These are phyloP conservation scores for Bryum argenteum DNA, from an alignment of 225 moss, liverwort and hornwort genomes.

Conservation along the genomic window DNA sequence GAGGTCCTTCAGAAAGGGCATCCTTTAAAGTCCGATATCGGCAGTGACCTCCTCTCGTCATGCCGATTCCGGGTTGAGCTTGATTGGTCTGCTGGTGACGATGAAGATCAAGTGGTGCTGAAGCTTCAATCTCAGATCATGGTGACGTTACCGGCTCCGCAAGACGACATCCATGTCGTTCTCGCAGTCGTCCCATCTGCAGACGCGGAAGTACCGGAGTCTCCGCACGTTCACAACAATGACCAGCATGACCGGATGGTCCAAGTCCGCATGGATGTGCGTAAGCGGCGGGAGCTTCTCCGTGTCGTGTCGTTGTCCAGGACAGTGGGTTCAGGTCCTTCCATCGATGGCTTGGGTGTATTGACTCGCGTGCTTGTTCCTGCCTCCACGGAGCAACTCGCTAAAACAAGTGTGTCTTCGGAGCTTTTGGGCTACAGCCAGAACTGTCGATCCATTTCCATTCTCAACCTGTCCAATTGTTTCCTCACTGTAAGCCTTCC, in stretches of 20 bases:
- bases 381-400: constrained; percentile 50
- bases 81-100: constrained; percentile 95
- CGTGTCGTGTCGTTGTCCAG: constrained; percentile 89
- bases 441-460: constrained; percentile 79
- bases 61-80: constrained; percentile 87
- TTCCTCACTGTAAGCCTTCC: constrained; percentile 72
- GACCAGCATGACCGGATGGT: constrained; percentile 27
- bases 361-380: constrained; percentile 77
- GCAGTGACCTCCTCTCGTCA: constrained; percentile 71
- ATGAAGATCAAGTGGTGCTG: constrained; percentile 97
- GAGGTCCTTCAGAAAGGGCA: constrained; percentile 48
- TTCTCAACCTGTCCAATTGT: constrained; percentile 94
- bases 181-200: constrained; percentile 41
- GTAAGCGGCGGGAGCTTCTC: constrained; percentile 71
- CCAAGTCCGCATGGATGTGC: constrained; percentile 64
- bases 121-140: constrained; percentile 99
- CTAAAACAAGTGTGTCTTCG: constrained; percentile 58
- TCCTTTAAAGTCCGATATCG: constrained; percentile 57
- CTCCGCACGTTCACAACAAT: constrained; percentile 13
- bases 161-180: constrained; percentile 77
- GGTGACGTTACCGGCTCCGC: constrained; percentile 88
- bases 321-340: constrained; percentile 87
- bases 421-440: constrained; percentile 74
- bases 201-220: constrained; percentile 23
- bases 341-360: constrained; percentile 85